Conservation (phyloP, 768 basidiomycete genomes). For the Russula virescens region DNA sequence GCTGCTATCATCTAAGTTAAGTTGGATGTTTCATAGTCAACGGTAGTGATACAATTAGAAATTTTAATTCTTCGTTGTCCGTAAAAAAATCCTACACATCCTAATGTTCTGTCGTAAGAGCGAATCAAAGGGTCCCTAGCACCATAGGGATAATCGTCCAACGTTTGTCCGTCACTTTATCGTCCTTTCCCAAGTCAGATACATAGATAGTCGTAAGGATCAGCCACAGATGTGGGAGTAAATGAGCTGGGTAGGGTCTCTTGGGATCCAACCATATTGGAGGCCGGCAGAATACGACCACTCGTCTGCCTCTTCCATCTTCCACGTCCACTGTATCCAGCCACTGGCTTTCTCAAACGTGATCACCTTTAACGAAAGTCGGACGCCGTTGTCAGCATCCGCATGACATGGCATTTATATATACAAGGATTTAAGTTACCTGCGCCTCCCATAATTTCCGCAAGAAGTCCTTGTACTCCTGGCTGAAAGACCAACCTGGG, state of each 20-base stretch:
- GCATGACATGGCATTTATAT: neutral
- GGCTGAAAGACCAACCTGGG: slow-evolving; percentile 62
- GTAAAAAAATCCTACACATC: no score
- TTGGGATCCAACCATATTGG: slow-evolving; percentile 78
- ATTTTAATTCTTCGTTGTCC: no score
- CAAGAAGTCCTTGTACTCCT: slow-evolving; percentile 75
- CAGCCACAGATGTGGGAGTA: slow-evolving; percentile 59
- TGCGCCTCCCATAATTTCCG: slow-evolving; percentile 84
- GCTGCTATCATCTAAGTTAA: no score
- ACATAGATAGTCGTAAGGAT: neutral
- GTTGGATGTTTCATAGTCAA: no score
- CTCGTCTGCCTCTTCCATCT: slow-evolving; percentile 75
- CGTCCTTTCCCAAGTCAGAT: no score
- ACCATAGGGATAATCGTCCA: no score
- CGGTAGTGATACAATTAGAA: no score
- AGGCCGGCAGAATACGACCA: slow-evolving; percentile 88
- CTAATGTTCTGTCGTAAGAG: no score
- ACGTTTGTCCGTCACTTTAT: no score
- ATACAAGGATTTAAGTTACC: slow-evolving; percentile 28
- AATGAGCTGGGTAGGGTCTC: slow-evolving; percentile 41
- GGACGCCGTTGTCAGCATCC: neutral
- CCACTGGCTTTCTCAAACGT: slow-evolving; percentile 63
- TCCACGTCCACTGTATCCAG: slow-evolving; percentile 85
- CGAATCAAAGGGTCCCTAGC: no score
- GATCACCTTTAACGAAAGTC: slow-evolving; percentile 31